Base-by-base conservation (phyloP, 140 eudicot genomes). In the Bidens hawaiensis region DNA sequence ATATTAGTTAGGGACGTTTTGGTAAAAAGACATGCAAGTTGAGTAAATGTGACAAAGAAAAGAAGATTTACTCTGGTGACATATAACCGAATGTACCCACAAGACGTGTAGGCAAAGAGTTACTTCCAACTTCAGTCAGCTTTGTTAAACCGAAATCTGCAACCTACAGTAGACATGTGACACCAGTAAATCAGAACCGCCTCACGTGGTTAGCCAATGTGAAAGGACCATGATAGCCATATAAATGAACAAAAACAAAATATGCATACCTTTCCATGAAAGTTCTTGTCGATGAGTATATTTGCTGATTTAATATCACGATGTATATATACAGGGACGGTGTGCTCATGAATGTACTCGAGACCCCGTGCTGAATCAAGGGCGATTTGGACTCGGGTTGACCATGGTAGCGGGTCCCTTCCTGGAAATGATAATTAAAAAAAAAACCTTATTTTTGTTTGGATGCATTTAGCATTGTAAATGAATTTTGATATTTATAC, bases 31-130 rank as follows among this genome's bases (percentile, higher is more conserved):
- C 70, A 51, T 7, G 21, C 58, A 16, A 36, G 52, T 43, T 6
- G 16, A 22, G 27, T 47, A 33, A 49, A 60, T 46, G 68, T 33
- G 10, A 7, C 27, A 56, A 16, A 67, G n/a, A 18, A 41, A 61
- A 25, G 41, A 71, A 53, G 51, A 36, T 14, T 85, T 85, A 93
- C 99, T 93, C 99, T 34, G 99, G 99, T 19, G 97, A 97, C 99
- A 93, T 93, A 79, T 93, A 93, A 65, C 99, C 99, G 51, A 88
- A 88, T 67, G 99, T 93, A 66, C 99, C 99, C 75, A 85, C 94
- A 80, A 82, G 83, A 28, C 88, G 84, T 22, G 89, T 88, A 56
- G 80, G 89, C 86, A 82, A 38, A 15, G 95, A 89, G 10, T 66
- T 49, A 62, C 81, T 79, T 72, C 94, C 94, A 25, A 88, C 95